phyloP scores from a whole-genome alignment of 1,284 basidiomycete species.

The Rhizoctonia solani region DNA sequence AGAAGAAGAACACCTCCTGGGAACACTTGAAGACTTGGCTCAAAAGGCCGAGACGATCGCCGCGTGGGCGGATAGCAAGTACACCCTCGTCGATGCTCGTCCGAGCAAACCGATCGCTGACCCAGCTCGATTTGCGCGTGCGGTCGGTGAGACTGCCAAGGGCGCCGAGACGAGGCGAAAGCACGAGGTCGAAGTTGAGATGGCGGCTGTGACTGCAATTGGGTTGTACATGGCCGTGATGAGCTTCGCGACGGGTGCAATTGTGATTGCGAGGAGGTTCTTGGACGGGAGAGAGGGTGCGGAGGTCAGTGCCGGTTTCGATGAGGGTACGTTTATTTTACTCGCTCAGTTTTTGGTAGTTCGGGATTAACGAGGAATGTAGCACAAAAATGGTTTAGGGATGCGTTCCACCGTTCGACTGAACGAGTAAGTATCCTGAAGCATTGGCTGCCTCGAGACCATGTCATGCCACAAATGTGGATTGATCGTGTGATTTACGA shows the following conservation, averaged over 20 bases:
- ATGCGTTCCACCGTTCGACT: slow-evolving; percentile 76
- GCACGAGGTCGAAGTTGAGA: slow-evolving; percentile 71
- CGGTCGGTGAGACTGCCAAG: slow-evolving; percentile 72
- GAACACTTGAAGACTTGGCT: slow-evolving; percentile 80
- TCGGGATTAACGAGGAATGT: slow-evolving; percentile 5
- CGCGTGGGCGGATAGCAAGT: slow-evolving; percentile 92
- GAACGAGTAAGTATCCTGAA: slow-evolving; percentile 74
- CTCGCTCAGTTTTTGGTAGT: slow-evolving; percentile 4
- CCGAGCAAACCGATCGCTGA: slow-evolving; percentile 77
- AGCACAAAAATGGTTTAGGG: slow-evolving; percentile 66
- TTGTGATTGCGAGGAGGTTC: slow-evolving; percentile 28
- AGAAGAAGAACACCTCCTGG: slow-evolving; percentile 78
- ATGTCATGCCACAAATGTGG: slow-evolving; percentile 71
- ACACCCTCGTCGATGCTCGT: slow-evolving; percentile 76
- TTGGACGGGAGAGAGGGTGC: slow-evolving; percentile 68
- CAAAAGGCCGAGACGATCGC: slow-evolving; percentile 95
- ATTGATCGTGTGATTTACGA: slow-evolving; percentile 83
- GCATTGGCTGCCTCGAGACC: slow-evolving; percentile 77
- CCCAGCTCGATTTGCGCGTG: slow-evolving; percentile 67
- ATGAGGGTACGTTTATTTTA: slow-evolving; percentile 60
- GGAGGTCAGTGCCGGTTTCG: slow-evolving; percentile 72
- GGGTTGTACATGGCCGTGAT: slow-evolving; percentile 93
- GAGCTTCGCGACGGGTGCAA: slow-evolving; percentile 80
- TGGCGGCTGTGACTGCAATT: slow-evolving; percentile 71
- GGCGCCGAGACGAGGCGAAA: slow-evolving; percentile 65